Evolutionary conservation across 2,329 filamentous ascomycete genomes (phyloP).

Genomic region (Aspergillus felis): DNA sequence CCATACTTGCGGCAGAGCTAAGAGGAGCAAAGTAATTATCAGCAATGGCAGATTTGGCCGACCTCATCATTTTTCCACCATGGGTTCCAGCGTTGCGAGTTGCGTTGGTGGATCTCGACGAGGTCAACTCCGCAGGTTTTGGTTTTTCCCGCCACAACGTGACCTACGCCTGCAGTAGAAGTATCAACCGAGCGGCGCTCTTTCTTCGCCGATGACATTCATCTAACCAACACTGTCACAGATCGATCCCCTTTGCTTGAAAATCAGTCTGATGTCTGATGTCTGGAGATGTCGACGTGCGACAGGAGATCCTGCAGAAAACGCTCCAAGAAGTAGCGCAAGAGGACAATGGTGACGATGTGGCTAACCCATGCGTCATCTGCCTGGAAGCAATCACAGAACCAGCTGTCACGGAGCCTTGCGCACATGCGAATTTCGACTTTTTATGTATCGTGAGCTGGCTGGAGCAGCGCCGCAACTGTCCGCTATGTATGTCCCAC

Average conservation of each 20-base stretch:
- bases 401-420: constrained; percentile 68
- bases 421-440: constrained; percentile 77
- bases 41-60: constrained; percentile 34
- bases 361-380: constrained; percentile 69
- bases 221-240: not conserved
- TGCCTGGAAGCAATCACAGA: constrained; percentile 76
- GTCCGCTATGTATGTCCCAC: constrained; percentile 68
- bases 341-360: constrained; percentile 27
- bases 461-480: constrained; percentile 68
- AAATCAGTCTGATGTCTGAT: constrained; percentile 33
- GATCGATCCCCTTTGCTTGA: not conserved
- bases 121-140: not conserved
- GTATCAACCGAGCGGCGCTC: not conserved
- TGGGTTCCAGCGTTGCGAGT: not conserved
- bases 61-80: constrained; percentile 25
- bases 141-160: constrained; percentile 18
- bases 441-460: constrained; percentile 80
- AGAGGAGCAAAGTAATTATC: constrained; percentile 22
- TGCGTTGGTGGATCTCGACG: not conserved
- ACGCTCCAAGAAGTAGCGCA: constrained; percentile 44
- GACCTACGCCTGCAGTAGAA: constrained; percentile 8
- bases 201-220: not conserved
- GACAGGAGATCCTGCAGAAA: constrained; percentile 42
- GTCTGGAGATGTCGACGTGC: constrained; percentile 40
- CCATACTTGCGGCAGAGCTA: constrained; percentile 20